Evolutionary conservation across 2,329 filamentous ascomycete genomes (phyloP).

Genomic region (Colletotrichum sp.): DNA sequence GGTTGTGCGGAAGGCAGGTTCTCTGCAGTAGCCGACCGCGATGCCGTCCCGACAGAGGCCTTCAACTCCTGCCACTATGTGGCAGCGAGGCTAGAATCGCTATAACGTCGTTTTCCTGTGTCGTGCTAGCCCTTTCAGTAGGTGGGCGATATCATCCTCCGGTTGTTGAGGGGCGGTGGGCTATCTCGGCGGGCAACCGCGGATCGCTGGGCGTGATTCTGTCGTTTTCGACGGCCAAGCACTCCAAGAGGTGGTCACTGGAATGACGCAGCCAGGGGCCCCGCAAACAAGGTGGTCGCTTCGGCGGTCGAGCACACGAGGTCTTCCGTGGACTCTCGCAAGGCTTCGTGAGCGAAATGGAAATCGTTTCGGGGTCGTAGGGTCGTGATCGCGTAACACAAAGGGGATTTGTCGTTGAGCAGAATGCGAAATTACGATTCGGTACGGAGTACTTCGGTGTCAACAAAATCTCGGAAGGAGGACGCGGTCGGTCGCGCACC

Average conservation of each 20-base stretch:
- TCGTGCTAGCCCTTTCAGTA: background rate
- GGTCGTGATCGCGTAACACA: slow-evolving; percentile 19
- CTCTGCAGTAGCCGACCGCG: background rate
- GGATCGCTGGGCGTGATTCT: slow-evolving; percentile 9
- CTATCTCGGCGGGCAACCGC: background rate
- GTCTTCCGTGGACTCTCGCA: background rate
- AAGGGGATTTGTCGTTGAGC: slow-evolving; percentile 14
- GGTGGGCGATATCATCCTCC: background rate
- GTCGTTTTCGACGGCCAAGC: slow-evolving; percentile 5
- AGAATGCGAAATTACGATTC: slow-evolving; percentile 15
- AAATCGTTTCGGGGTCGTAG: slow-evolving; percentile 9
- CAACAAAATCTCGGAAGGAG: slow-evolving; percentile 22
- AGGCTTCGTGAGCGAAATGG: background rate
- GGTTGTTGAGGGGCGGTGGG: background rate
- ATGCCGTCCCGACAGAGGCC: background rate
- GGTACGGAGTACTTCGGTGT: slow-evolving; percentile 17
- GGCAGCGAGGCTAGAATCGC: background rate
- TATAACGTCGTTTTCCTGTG: background rate
- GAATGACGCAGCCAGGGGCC: slow-evolving; percentile 19
- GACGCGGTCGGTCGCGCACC: slow-evolving; percentile 23
- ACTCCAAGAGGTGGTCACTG: background rate
- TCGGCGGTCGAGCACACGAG: background rate
- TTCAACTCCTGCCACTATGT: background rate
- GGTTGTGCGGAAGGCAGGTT: slow-evolving; percentile 12
- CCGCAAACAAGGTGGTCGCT: slow-evolving; percentile 3